A percentile compares a stretch with the other conserved stretches of the same genome.
phyloP scores from a whole-genome alignment of 2,329 filamentous ascomycete species.

The Zalaria sp. region DNA sequence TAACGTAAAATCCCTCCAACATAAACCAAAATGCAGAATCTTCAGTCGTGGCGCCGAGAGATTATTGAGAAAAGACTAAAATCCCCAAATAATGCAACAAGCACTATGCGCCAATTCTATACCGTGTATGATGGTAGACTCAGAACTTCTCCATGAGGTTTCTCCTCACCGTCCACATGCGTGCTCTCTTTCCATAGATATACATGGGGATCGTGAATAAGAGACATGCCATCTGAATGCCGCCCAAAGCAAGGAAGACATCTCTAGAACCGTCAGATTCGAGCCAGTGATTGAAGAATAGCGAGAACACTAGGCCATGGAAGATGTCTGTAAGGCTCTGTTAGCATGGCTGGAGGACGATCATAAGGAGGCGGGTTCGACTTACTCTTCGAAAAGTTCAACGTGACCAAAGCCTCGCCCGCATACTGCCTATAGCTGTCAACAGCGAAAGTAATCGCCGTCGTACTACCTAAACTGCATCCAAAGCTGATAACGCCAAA shows the following conservation, averaged over 20 bases:
- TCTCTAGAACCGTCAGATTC: constrained; percentile 57
- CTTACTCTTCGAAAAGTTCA: constrained; percentile 82
- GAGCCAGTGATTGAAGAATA: constrained; percentile 83
- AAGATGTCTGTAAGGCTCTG: constrained; percentile 48
- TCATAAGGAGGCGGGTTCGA: constrained; percentile 5
- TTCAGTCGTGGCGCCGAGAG: too few relatives aligned
- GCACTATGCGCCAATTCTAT: too few relatives aligned
- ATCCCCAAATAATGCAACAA: too few relatives aligned
- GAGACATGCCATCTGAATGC: constrained; percentile 69
- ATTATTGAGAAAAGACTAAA: too few relatives aligned
- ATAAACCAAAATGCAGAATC: too few relatives aligned
- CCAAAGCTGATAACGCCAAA: constrained; percentile 89
- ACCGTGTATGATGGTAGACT: not conserved
- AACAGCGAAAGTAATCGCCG: constrained; percentile 84
- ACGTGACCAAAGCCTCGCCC: constrained; percentile 81
- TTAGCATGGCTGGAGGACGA: not conserved
- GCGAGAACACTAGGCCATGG: constrained; percentile 74
- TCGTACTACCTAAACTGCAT: constrained; percentile 79
- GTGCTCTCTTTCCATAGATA: constrained; percentile 75
- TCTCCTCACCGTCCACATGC: constrained; percentile 87
- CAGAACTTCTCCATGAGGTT: constrained; percentile 72
- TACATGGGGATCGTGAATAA: constrained; percentile 79
- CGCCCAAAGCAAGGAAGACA: constrained; percentile 71
- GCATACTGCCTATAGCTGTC: constrained; percentile 90
- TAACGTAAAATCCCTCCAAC: too few relatives aligned